Evolutionary conservation across 805 yeast species (phyloP).

Genomic region (Wickerhamiella azymoides): DNA sequence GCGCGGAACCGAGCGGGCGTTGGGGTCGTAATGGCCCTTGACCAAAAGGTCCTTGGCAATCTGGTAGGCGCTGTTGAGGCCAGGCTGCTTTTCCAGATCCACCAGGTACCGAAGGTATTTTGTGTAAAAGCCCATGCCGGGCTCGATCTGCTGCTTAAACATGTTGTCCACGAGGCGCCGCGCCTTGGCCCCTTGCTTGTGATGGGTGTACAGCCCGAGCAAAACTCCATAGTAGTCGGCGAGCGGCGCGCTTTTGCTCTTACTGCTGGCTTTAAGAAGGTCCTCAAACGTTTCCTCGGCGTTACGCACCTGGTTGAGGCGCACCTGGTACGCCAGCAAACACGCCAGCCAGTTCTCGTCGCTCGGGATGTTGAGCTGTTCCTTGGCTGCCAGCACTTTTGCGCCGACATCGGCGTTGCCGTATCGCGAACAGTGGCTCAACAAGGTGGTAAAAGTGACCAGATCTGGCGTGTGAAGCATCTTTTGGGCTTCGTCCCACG

Average conservation of each 20-base stretch:
- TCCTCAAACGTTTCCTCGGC: conserved; percentile 27
- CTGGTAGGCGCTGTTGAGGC: background rate
- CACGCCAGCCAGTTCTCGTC: conserved; percentile 23
- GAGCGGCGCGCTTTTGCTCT: too few species aligned
- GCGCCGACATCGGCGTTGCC: background rate
- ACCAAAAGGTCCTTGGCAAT: conserved; percentile 12
- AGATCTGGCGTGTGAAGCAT: conserved; percentile 16
- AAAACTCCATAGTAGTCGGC: conserved; percentile 20
- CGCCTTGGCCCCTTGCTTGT: conserved; percentile 11
- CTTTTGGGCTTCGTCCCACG: conserved; percentile 22
- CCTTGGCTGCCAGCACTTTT: conserved; percentile 11
- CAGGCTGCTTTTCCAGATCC: background rate
- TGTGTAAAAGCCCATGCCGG: conserved; percentile 12
- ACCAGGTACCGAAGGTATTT: conserved; percentile 17
- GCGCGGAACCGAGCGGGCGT: conserved; percentile 19
- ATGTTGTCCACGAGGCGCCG: conserved; percentile 13
- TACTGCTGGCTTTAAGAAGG: conserved; percentile 11
- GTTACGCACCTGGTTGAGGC: conserved; percentile 23
- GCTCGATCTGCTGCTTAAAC: conserved; percentile 15
- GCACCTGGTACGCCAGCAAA: conserved; percentile 24
- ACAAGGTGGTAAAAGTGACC: conserved; percentile 18
- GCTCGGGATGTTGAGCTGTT: conserved; percentile 17
- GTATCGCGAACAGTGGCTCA: conserved; percentile 17
- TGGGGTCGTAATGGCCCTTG: conserved; percentile 18
- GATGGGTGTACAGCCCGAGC: conserved; percentile 13